These are phyloP conservation scores for Oemleria cerasiformis DNA, from an alignment of 306 rosid species.

Conservation along the genomic window DNA sequence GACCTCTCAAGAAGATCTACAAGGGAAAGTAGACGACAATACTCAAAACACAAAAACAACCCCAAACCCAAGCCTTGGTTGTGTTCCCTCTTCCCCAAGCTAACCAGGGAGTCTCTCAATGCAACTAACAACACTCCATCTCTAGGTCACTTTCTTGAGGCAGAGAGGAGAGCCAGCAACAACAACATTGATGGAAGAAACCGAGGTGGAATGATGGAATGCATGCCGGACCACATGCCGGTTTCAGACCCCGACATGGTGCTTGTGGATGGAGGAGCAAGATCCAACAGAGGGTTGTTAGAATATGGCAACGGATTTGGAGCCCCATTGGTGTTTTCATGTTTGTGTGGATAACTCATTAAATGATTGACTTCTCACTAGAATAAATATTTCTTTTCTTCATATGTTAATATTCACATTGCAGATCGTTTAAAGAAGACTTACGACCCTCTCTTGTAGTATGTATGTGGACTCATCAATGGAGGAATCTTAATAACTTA, in stretches of 20 bases:
- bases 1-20: constrained; percentile 55
- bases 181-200: constrained; percentile 29
- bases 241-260: constrained; percentile 25
- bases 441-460: no score
- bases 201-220: constrained; percentile 17
- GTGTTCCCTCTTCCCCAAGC: constrained; percentile 60
- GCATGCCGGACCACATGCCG: constrained; percentile 23
- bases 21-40: constrained; percentile 39
- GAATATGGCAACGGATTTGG: constrained; percentile 34
- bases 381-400: neutral
- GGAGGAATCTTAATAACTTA: no score
- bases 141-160: constrained; percentile 70
- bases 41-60: constrained; percentile 37
- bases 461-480: no score
- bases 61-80: constrained; percentile 53
- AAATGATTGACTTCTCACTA: constrained; percentile 8
- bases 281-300: constrained; percentile 25
- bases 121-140: constrained; percentile 43
- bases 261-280: constrained; percentile 29
- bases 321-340: constrained; percentile 29
- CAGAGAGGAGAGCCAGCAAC: constrained; percentile 45
- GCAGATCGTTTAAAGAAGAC: no score
- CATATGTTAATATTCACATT: neutral
- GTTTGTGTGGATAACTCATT: constrained; percentile 38
- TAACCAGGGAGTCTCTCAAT: constrained; percentile 52